phyloP scores from a whole-genome alignment of 805 yeast species.

The Kazachstania martiniae region DNA sequence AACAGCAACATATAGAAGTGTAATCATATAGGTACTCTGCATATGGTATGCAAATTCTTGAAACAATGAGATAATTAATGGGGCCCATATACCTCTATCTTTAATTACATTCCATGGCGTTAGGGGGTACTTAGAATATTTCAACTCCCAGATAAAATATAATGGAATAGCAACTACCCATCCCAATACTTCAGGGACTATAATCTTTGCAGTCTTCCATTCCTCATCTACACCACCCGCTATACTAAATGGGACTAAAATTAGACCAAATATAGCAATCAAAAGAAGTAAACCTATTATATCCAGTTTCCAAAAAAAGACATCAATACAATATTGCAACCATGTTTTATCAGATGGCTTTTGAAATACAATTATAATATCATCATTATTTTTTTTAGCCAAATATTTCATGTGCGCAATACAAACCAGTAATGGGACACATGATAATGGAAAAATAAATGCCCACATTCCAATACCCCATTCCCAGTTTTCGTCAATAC shows the following conservation, averaged over 20 bases:
- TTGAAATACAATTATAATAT: background rate
- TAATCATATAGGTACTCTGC: slow-evolving; percentile 56
- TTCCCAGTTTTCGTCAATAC: slow-evolving; percentile 31
- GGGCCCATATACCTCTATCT: slow-evolving; percentile 56
- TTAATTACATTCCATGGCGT: slow-evolving; percentile 43
- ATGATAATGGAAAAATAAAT: slow-evolving; percentile 40
- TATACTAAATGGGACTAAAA: slow-evolving; percentile 56
- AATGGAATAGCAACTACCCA: slow-evolving; percentile 39
- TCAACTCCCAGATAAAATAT: slow-evolving; percentile 49
- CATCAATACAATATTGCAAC: slow-evolving; percentile 17
- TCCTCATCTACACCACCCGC: slow-evolving; percentile 44
- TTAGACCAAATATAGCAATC: slow-evolving; percentile 43
- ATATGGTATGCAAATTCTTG: slow-evolving; percentile 49
- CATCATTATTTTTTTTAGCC: slow-evolving; percentile 35
- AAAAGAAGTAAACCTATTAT: slow-evolving; percentile 45
- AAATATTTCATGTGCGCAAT: slow-evolving; percentile 37
- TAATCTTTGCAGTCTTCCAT: slow-evolving; percentile 47
- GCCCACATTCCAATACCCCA: slow-evolving; percentile 57
- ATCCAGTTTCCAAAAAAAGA: slow-evolving; percentile 50
- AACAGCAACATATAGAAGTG: slow-evolving; percentile 49
- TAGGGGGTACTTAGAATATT: slow-evolving; percentile 43
- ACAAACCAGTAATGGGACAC: slow-evolving; percentile 37
- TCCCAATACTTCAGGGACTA: slow-evolving; percentile 54
- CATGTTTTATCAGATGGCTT: slow-evolving; percentile 7
- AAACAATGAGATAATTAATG: slow-evolving; percentile 43